Conservation (phyloP, 768 basidiomycete genomes). For the Termitomyces heimii region DNA sequence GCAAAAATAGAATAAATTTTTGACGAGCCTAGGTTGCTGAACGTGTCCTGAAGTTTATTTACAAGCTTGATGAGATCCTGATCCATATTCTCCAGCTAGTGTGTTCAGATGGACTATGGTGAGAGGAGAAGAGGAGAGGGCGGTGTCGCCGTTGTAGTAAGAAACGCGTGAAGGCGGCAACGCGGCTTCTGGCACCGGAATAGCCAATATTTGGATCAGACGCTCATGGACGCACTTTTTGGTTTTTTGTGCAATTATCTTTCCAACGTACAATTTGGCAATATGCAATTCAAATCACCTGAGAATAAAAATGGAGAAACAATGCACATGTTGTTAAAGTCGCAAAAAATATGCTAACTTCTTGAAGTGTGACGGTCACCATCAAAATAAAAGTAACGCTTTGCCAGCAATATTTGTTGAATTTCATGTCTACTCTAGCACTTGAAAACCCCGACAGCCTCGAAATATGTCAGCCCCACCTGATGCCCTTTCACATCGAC, state of each 20-base stretch:
- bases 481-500: slow-evolving; percentile 81
- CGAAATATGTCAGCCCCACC: slow-evolving; percentile 46
- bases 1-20: slow-evolving; percentile 7
- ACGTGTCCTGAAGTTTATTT: slow-evolving; percentile 93
- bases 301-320: not conserved
- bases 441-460: slow-evolving; percentile 2
- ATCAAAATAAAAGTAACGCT: not conserved
- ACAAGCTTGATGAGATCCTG: slow-evolving; percentile 91
- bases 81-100: slow-evolving; percentile 55
- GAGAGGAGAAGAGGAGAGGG: slow-evolving; percentile 2
- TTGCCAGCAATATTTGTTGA: not conserved
- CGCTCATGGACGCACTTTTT: not conserved
- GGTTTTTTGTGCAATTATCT: too few relatives aligned
- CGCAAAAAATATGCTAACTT: not conserved
- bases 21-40: slow-evolving; percentile 74
- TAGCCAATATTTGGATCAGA: slow-evolving; percentile 11
- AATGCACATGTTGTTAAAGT: not conserved
- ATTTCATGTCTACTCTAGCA: slow-evolving; percentile 6
- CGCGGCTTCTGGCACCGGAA: slow-evolving; percentile 3
- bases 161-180: slow-evolving; percentile 13
- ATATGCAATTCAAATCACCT: not conserved
- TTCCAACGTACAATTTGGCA: not conserved
- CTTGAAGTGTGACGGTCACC: not conserved
- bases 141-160: slow-evolving; percentile 7
- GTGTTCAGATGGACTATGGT: slow-evolving; percentile 2